Percentiles rank a stretch among this genome's conserved stretches.
These are phyloP conservation scores for Sarcomyxa edulis DNA, from an alignment of 768 basidiomycete genomes.

Conservation along the genomic window DNA sequence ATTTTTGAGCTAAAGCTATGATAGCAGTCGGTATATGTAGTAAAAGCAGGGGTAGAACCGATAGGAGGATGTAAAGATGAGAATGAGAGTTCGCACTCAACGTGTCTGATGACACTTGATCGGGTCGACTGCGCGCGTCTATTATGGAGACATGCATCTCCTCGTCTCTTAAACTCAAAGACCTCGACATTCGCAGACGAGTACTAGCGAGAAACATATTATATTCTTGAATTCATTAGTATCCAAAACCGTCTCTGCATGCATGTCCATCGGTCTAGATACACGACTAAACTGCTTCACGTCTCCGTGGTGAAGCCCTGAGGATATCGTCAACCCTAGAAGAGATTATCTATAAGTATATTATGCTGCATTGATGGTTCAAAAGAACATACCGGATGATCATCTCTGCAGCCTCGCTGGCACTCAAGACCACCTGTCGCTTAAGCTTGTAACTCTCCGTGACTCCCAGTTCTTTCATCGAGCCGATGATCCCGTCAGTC, in stretches of 20 bases:
- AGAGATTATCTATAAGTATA: too few relatives aligned
- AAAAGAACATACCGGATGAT: conserved; percentile 70
- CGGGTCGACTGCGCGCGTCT: too few relatives aligned
- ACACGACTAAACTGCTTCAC: conserved; percentile 86
- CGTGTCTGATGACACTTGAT: too few relatives aligned
- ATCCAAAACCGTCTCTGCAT: too few relatives aligned
- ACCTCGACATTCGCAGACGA: too few relatives aligned
- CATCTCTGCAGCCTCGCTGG: conserved; percentile 98
- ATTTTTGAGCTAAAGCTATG: not conserved
- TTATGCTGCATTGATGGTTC: too few relatives aligned
- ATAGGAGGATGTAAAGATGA: conserved; percentile 1
- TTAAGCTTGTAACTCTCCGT: conserved; percentile 99
- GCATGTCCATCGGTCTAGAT: too few relatives aligned
- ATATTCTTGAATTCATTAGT: too few relatives aligned
- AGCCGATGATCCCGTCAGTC: conserved; percentile 78
- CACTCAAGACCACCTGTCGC: conserved; percentile 89
- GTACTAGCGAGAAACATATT: too few relatives aligned
- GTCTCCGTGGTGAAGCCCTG: conserved; percentile 75
- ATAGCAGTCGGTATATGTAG: not conserved
- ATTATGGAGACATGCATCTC: too few relatives aligned
- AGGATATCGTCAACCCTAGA: conserved; percentile 90
- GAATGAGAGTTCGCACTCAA: too few relatives aligned
- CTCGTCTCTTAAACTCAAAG: too few relatives aligned
- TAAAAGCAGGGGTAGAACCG: not conserved
- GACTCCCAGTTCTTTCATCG: conserved; percentile 83